Base-by-base conservation (phyloP, 1,139 yeast genomes). In the Candida anutae region DNA sequence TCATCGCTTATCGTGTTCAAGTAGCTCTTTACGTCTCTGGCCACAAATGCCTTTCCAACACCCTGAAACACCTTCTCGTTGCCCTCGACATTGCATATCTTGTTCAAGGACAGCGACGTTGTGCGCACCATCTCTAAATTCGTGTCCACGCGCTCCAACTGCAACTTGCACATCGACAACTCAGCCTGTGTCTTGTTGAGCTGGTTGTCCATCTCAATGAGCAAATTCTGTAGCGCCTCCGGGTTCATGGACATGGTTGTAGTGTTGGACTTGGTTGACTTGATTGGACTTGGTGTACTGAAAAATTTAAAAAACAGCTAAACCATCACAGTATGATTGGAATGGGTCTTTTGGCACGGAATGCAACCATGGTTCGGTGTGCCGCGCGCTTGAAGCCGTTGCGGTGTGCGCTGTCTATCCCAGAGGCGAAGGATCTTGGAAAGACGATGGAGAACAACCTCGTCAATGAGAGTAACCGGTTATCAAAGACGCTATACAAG, bases 1-100 rank as follows among this genome's bases (percentile, higher is more conserved):
- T 82, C 87, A 13, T 53, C 47, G 18, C 58, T 48, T 24, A 83
- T 55, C 27, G 65, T 65, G 11, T 51, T 45, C 30, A 70, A 50
- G 49, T 83, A 82, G 3, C 59, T 53, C 8, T 51, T 43, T 3
- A 62, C 62, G 15, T 67, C 58, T 3, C 56, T 56, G 19, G 55
- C 44, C 6, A 80, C 55, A 47, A 79, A 81, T 36, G 85, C 74
- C 54, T 81, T 81, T 14, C 95, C 95, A 17, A 84, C 71, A 3
- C 94, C 85, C 47, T 83, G 76, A 93, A 94, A 87, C 4, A 87
- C 88, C 3, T 51, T 48, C 13, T 74, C 69, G 20, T 57, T 54
- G 3, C 53, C 53, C 15, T 53, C 41, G 5, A 43, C 36, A 17
- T 42, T 49, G 29, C 73, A 64, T 22, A 58, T 42, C 28, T 45